Conservation (phyloP, 805 yeast genomes). For the Ogataea corticis region DNA sequence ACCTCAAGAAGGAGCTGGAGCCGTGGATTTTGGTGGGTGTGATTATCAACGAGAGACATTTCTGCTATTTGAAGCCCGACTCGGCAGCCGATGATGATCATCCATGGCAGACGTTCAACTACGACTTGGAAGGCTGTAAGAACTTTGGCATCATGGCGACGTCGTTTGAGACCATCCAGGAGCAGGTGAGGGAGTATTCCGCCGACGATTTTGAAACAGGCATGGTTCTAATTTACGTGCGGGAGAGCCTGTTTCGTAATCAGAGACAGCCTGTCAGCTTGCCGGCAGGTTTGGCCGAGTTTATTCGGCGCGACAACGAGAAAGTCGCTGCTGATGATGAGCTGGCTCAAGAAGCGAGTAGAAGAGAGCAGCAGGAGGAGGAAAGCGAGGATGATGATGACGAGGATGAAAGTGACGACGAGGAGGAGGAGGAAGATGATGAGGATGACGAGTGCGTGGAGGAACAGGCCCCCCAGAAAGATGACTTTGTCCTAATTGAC, state of each 20-base stretch:
- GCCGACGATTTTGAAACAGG: constrained; percentile 30
- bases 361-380: neutral
- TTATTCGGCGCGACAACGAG: constrained; percentile 34
- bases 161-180: constrained; percentile 30
- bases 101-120: constrained; percentile 35
- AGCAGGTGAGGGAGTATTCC: constrained; percentile 23
- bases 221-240: constrained; percentile 37
- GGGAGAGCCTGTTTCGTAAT: constrained; percentile 25
- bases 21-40: constrained; percentile 42
- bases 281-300: constrained; percentile 30
- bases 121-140: constrained; percentile 28
- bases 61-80: constrained; percentile 30
- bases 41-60: constrained; percentile 33
- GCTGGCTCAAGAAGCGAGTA: constrained; percentile 3
- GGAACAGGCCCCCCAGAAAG: constrained; percentile 3
- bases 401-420: constrained; percentile 4
- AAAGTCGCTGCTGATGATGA: constrained; percentile 20
- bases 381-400: constrained; percentile 8
- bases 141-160: constrained; percentile 24
- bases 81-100: constrained; percentile 7
- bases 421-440: constrained; percentile 2
- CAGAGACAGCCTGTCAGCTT: constrained; percentile 10
- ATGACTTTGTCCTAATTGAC: constrained; percentile 18
- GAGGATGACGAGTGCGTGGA: constrained; percentile 2
- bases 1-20: constrained; percentile 27